A percentile compares a stretch with the other conserved stretches of the same genome.
phyloP scores from a whole-genome alignment of 768 basidiomycete genomes.

The Clavaria fumosa region DNA sequence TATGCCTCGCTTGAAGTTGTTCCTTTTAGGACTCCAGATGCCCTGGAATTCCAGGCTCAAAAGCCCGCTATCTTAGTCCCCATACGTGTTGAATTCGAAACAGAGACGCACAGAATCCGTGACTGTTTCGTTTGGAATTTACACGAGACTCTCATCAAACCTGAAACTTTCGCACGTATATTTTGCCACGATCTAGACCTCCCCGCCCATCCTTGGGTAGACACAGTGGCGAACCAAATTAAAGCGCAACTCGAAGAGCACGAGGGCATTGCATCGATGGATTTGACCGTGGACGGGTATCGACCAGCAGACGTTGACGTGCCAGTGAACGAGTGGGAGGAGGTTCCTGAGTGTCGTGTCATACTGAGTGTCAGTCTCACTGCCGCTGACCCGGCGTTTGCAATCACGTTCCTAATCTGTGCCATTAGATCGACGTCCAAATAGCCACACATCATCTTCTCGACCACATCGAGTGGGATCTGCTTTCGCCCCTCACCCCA shows the following conservation, averaged over 20 bases:
- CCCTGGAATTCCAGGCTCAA: slow-evolving; percentile 46
- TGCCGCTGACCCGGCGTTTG: background rate
- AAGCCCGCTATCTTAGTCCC: slow-evolving; percentile 52
- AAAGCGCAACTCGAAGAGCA: slow-evolving; percentile 85
- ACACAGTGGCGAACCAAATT: slow-evolving; percentile 76
- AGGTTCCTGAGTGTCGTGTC: slow-evolving; percentile 65
- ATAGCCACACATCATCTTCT: slow-evolving; percentile 81
- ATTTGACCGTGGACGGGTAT: slow-evolving; percentile 43
- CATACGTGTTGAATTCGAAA: slow-evolving; percentile 91
- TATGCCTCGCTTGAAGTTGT: slow-evolving; percentile 3
- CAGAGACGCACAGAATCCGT: slow-evolving; percentile 77
- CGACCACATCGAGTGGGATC: slow-evolving; percentile 98
- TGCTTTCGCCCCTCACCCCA: slow-evolving; percentile 84
- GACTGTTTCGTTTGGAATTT: slow-evolving; percentile 96
- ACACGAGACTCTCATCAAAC: slow-evolving; percentile 73
- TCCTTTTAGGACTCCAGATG: slow-evolving; percentile 42
- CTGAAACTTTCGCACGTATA: slow-evolving; percentile 68
- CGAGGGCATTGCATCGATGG: slow-evolving; percentile 66
- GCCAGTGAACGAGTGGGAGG: slow-evolving; percentile 23
- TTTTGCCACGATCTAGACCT: slow-evolving; percentile 87
- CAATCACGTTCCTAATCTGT: background rate
- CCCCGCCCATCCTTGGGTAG: slow-evolving; percentile 45
- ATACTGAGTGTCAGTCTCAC: slow-evolving; percentile 51
- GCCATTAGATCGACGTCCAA: slow-evolving; percentile 92
- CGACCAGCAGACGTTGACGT: background rate